Evolutionary conservation across 371 early-diverging fungal species (phyloP).

Genomic region (Mucor velutinosus): DNA sequence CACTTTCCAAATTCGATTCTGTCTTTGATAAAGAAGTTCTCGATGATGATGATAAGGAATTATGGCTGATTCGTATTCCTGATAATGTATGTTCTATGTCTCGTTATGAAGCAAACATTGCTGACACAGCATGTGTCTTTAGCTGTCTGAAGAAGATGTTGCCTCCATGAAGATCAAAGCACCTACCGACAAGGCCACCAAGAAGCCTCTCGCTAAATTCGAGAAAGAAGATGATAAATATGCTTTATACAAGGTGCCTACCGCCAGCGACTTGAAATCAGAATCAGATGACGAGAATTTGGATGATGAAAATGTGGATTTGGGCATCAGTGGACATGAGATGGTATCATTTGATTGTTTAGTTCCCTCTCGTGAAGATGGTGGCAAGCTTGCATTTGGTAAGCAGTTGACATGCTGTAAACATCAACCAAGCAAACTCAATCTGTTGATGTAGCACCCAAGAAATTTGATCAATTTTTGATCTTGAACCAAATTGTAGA

Average conservation of each 20-base stretch:
- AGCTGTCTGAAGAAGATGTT: conserved; percentile 39
- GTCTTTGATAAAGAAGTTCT: conserved; percentile 28
- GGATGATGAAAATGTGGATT: conserved; percentile 23
- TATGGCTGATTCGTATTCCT: conserved; percentile 55
- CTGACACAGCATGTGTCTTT: background rate
- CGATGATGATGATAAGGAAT: conserved; percentile 46
- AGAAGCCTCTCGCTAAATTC: conserved; percentile 32
- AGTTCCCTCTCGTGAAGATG: conserved; percentile 34
- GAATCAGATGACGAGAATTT: conserved; percentile 14
- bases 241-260: conserved; percentile 40
- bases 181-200: conserved; percentile 14
- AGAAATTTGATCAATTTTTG: conserved; percentile 36
- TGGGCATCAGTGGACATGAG: conserved; percentile 53
- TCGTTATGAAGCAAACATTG: background rate
- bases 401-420: background rate
- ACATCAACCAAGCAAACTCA: background rate
- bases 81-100: conserved; percentile 31
- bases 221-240: conserved; percentile 29
- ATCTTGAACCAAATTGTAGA: conserved; percentile 47
- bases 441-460: conserved; percentile 28
- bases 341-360: conserved; percentile 49
- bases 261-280: conserved; percentile 7
- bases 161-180: conserved; percentile 29
- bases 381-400: conserved; percentile 40
- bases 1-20: conserved; percentile 23